phyloP scores from a whole-genome alignment of 495 filamentous ascomycete genomes.

The Penicillium steckii region DNA sequence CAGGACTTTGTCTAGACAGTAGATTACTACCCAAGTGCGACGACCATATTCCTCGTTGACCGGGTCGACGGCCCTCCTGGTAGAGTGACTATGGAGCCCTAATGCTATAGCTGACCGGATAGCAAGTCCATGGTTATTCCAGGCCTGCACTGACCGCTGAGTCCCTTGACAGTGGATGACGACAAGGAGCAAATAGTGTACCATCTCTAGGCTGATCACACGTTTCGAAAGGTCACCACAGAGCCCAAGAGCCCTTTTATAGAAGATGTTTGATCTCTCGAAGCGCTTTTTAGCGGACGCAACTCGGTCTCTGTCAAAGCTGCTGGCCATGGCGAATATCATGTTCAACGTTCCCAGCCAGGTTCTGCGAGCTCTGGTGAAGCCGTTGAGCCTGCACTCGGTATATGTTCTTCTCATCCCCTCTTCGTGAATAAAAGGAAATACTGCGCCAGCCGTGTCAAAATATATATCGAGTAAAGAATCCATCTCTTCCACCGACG shows the following conservation, averaged over 20 bases:
- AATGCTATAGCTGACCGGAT: slow-evolving; percentile 41
- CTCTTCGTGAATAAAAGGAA: slow-evolving; percentile 45
- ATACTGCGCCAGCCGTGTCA: slow-evolving; percentile 39
- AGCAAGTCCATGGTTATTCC: slow-evolving; percentile 42
- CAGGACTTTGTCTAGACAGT: slow-evolving; percentile 28
- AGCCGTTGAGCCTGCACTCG: too few relatives aligned
- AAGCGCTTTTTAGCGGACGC: slow-evolving; percentile 12
- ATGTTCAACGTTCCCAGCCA: slow-evolving; percentile 75
- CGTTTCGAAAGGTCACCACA: slow-evolving; percentile 26
- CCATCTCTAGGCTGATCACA: background rate
- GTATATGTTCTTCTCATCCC: too few relatives aligned
- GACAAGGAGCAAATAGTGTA: slow-evolving; percentile 39
- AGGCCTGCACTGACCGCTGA: slow-evolving; percentile 42
- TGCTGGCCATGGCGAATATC: slow-evolving; percentile 70
- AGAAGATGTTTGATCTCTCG: slow-evolving; percentile 35
- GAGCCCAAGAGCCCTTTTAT: slow-evolving; percentile 28
- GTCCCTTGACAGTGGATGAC: slow-evolving; percentile 46
- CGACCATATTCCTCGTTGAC: slow-evolving; percentile 38
- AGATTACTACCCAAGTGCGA: slow-evolving; percentile 32
- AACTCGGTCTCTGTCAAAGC: slow-evolving; percentile 46
- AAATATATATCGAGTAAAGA: too few relatives aligned
- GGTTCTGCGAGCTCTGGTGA: slow-evolving; percentile 32
- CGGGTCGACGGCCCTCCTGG: too few relatives aligned
- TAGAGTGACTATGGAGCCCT: slow-evolving; percentile 36
- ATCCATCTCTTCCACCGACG: too few relatives aligned